Conservation (phyloP, 768 basidiomycete species). For the Amanita pseudoporphyria region DNA sequence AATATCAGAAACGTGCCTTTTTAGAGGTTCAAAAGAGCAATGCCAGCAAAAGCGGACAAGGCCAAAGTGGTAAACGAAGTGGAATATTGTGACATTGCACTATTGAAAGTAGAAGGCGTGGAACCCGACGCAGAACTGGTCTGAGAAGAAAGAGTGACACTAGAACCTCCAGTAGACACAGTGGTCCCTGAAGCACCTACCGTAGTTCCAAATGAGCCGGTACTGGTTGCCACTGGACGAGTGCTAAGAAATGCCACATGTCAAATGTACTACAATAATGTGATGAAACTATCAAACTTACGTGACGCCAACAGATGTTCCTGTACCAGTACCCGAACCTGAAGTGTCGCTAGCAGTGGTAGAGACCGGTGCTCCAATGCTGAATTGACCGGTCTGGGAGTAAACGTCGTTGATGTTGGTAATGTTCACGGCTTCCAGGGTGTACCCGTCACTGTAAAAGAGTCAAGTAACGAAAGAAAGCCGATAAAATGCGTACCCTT, state of each 20-base stretch:
- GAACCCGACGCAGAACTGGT: neutral
- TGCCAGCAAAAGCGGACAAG: slow-evolving; percentile 6
- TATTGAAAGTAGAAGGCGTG: slow-evolving; percentile 8
- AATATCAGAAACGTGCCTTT: neutral
- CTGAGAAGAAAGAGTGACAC: slow-evolving; percentile 2
- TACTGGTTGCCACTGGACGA: neutral
- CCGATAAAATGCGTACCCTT: slow-evolving; percentile 31
- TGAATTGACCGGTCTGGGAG: slow-evolving; percentile 29
- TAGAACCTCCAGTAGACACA: slow-evolving; percentile 9
- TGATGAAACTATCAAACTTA: neutral
- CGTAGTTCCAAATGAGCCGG: slow-evolving; percentile 11
- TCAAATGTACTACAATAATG: neutral
- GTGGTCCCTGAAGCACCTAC: slow-evolving; percentile 8
- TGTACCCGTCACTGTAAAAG: slow-evolving; percentile 34
- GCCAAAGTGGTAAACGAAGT: slow-evolving; percentile 4
- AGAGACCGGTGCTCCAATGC: slow-evolving; percentile 21
- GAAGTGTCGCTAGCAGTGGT: slow-evolving; percentile 6
- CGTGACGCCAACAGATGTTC: neutral
- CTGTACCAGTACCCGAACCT: neutral
- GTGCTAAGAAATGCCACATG: neutral
- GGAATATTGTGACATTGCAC: slow-evolving; percentile 8
- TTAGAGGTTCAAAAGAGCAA: slow-evolving; percentile 5
- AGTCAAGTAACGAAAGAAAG: slow-evolving; percentile 9
- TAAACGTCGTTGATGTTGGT: slow-evolving; percentile 38
- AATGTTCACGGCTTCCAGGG: slow-evolving; percentile 33